phyloP scores from a whole-genome alignment of 192 early-diverging fungal genomes.

The Coemansia sp. region DNA sequence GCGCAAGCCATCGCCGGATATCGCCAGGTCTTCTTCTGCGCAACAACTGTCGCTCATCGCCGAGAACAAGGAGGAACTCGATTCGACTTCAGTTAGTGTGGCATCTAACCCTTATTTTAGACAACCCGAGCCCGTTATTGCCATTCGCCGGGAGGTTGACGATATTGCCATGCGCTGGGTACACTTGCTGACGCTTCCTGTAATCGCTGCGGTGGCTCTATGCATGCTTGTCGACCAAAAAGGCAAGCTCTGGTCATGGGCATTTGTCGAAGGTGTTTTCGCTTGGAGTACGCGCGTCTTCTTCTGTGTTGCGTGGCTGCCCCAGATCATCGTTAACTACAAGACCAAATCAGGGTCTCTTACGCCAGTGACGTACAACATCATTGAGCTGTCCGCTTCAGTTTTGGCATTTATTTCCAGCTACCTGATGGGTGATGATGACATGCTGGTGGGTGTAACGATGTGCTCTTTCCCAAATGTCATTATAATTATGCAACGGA shows the following conservation, averaged over 20 bases:
- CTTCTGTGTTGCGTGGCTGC: neutral
- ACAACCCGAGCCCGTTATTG: constrained; percentile 8
- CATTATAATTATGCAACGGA: constrained; percentile 14
- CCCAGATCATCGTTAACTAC: constrained; percentile 15
- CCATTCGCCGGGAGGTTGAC: constrained; percentile 12
- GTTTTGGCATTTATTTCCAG: neutral
- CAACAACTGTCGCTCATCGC: neutral
- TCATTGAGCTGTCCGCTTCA: neutral
- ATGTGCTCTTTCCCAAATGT: neutral
- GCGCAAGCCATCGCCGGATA: neutral
- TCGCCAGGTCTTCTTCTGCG: neutral
- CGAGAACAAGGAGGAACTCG: neutral
- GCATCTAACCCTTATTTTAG: constrained; percentile 2
- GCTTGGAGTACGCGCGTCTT: neutral
- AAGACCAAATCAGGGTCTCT: constrained; percentile 6
- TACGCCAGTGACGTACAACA: neutral
- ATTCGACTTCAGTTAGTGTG: neutral
- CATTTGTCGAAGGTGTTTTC: neutral
- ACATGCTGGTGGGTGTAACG: neutral
- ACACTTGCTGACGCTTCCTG: neutral
- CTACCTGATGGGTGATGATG: neutral
- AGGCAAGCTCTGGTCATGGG: constrained; percentile 7
- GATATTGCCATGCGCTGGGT: constrained; percentile 10
- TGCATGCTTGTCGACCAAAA: neutral
- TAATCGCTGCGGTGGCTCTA: neutral